Evolutionary conservation across 768 basidiomycete genomes (phyloP), one percentile per base, ranked within the genome.

Genomic region (Myochromella boudieri): DNA sequence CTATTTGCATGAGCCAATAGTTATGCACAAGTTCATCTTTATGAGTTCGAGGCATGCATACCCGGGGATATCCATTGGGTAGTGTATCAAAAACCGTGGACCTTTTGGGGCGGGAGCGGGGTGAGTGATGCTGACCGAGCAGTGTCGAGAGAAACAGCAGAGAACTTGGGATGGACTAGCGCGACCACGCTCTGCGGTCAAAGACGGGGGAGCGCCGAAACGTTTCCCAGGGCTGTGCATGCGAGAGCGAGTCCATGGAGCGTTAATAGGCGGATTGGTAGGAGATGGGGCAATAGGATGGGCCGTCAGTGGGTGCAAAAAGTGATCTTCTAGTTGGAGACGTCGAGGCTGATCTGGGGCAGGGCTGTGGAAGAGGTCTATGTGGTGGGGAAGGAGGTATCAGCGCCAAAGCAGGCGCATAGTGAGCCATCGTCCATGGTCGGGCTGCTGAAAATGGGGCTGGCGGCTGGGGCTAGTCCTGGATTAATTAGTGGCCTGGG

Each of bases 291-390:
- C 37, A 21, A 27, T 34, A 18, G 33, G 44, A 39, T 21, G 43
- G 48, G 15, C 49, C 51, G 4, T 50, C 36, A 18, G 55, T 53
- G 6, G 63, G 64, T 14, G 59, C 60, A 37, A 65, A 62, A 11
- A 66, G 44, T 8, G 67, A 65, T 31, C 65, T 49, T 18, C 61
- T 58, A 15, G 65, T 67, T 14, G 57, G 48, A 36, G 53, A 44
- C 9, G 52, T 34, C 22, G 52, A 44, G 31, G 25, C 46, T 10
- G 52, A 34, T 26, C 43, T 46, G 8, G 48, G 37, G n/a, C 33
- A 18, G 10, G 60, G 57, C 9, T 42, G 48, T 24, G 58, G 55
- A 29, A 57, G 54, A 22, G 58, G 60, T 24, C 55, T 52, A 15
- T 57, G 54, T 40, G 60, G 58, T 9, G 48, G 37, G 22, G 51